Base-by-base conservation (phyloP, 805 yeast species). In the Candida argentea region DNA sequence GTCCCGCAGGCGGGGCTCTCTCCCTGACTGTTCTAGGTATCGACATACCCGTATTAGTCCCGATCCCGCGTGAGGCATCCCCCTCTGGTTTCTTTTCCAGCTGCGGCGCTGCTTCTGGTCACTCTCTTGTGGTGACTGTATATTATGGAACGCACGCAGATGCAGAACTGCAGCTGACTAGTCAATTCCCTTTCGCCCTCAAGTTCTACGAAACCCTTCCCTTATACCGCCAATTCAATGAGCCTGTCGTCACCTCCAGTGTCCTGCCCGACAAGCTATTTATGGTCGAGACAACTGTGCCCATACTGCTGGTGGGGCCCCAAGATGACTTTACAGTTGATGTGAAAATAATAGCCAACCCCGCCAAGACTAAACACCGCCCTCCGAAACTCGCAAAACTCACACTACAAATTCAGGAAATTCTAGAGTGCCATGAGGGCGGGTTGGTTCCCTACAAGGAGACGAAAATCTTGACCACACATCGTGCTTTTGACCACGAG, bases 121-220 rank as follows among this genome's bases (percentile, higher is more conserved):
- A 75, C 26, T 39, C 50, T 5, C 42, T 76, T 5, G 61, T 60
- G 23, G 65, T 65, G 24, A 49, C 43, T 26, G 55, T 59, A 14
- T 34, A 49, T 3, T 36, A 50, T 20, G 67, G 66, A 3, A 46
- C 43, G 10, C 30, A 45, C 1, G 48, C 41, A 7, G 51, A 42
- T n/a, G 38, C 38, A n/a, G 67, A 61, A 31, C 27, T 38, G 14
- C 39, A 36, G 34, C 49, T 51, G 42, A 32, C 43, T 24, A 57
- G 52, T 20, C 27, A 43, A 16, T 70, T 70, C 38, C 75, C 77
- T 0, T 52, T 76, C 1, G 65, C 68, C 4, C 65, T 76, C 14
- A 74, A 72, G 33, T 46, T 67, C 15, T 76, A 69, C 43, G 76
- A 72, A 33, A 59, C 70, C 4, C 51, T 76, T 15, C 82, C 83